phyloP scores from a whole-genome alignment of 768 basidiomycete species.

The Megacollybia marginata region DNA sequence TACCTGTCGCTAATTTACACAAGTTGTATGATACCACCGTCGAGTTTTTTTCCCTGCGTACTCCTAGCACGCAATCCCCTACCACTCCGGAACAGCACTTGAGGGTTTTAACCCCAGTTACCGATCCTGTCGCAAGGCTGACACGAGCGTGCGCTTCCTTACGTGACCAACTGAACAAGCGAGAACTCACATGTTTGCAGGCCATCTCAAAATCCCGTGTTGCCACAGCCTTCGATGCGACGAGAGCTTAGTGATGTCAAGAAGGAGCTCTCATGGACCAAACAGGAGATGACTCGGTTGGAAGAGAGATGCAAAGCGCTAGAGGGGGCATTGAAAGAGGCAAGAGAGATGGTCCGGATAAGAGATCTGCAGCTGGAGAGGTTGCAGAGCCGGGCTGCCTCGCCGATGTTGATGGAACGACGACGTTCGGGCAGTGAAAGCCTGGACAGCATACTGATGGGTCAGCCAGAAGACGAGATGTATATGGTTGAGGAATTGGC shows the following conservation, averaged over 20 bases:
- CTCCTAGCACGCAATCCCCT: conserved; percentile 24
- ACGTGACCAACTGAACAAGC: conserved; percentile 12
- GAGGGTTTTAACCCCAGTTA: conserved; percentile 26
- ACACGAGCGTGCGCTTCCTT: conserved; percentile 36
- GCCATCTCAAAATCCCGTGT: conserved; percentile 22
- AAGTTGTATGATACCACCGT: conserved; percentile 47
- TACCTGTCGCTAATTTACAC: conserved; percentile 38
- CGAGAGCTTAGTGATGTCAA: conserved; percentile 52
- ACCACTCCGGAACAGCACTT: conserved; percentile 21
- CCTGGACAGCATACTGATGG: background rate
- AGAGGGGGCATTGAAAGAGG: conserved; percentile 58
- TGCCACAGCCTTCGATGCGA: conserved; percentile 36
- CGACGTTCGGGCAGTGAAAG: background rate
- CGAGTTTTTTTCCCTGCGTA: conserved; percentile 49
- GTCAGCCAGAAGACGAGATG: conserved; percentile 1
- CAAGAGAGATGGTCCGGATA: conserved; percentile 47
- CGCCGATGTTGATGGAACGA: background rate
- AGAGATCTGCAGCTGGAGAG: conserved; percentile 57
- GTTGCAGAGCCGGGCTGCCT: conserved; percentile 31
- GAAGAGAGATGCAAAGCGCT: conserved; percentile 58
- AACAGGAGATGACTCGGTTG: conserved; percentile 44
- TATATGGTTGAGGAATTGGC: conserved; percentile 45
- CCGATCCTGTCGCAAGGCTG: conserved; percentile 31
- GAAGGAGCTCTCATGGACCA: conserved; percentile 46
- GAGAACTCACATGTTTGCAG: too few relatives aligned